These are phyloP conservation scores for Gnetum montanum DNA, from an alignment of 75 land plant genomes.

Conservation along the genomic window DNA sequence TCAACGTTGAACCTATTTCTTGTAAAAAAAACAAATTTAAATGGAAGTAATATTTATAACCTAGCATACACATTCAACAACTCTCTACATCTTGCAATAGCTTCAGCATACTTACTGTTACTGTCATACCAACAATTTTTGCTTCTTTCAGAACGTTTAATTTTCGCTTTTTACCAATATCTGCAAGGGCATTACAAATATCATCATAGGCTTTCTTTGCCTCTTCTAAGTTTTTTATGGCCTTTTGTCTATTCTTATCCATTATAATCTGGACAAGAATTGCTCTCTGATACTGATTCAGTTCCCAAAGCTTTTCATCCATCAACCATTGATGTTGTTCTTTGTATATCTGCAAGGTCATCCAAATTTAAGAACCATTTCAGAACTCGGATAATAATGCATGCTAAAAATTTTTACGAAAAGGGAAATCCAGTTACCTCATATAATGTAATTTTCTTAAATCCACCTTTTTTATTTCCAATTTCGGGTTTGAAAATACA, in stretches of 20 bases:
- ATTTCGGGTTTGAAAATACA: too few relatives aligned
- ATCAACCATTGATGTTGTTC: conserved; percentile 11
- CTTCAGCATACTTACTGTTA: conserved; percentile 21
- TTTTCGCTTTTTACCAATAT: conserved; percentile 10
- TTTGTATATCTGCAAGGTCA: conserved; percentile 4
- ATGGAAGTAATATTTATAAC: too few relatives aligned
- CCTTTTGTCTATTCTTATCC: conserved; percentile 7
- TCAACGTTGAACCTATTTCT: too few relatives aligned
- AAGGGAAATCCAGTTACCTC: too few relatives aligned
- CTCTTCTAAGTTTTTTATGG: background rate
- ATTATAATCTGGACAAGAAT: conserved; percentile 5
- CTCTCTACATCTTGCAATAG: too few relatives aligned
- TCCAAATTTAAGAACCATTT: too few relatives aligned
- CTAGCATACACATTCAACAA: too few relatives aligned
- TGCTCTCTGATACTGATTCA: conserved; percentile 6
- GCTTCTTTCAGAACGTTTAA: conserved; percentile 14
- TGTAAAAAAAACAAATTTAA: too few relatives aligned
- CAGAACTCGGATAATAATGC: too few relatives aligned
- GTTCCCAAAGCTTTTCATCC: conserved; percentile 13
- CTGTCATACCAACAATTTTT: conserved; percentile 26
- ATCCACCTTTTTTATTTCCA: too few relatives aligned
- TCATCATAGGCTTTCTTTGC: conserved; percentile 9
- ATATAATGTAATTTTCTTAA: too few relatives aligned
- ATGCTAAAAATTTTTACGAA: too few relatives aligned
- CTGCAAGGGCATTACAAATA: conserved; percentile 8